Percentiles rank a stretch among this genome's conserved stretches.
Evolutionary conservation across 495 filamentous ascomycete genomes (phyloP).

Genomic region (Xylaria curta): DNA sequence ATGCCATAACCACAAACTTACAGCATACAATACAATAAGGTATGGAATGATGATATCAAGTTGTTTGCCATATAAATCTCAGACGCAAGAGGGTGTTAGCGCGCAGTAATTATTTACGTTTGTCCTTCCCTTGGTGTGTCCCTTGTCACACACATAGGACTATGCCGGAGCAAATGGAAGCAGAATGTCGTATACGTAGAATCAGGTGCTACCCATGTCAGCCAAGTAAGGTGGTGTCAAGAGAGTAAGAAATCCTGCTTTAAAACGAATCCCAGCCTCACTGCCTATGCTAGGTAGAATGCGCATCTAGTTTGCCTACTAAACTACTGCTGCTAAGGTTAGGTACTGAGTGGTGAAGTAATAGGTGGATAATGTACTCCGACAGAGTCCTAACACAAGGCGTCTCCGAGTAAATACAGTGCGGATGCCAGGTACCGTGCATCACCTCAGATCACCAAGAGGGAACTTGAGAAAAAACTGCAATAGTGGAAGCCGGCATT

Average conservation of each 20-base stretch:
- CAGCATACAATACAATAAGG: not conserved
- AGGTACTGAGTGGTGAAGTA: not conserved
- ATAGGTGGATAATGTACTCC: not conserved
- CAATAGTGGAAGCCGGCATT: slow-evolving; percentile 2
- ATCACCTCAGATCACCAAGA: not conserved
- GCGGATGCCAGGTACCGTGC: not conserved
- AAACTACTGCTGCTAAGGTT: slow-evolving; percentile 7
- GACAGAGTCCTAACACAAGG: not conserved
- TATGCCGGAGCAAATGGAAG: not conserved
- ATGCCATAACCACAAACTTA: not conserved
- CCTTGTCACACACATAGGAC: not conserved
- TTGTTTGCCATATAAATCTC: not conserved
- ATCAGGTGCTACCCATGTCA: slow-evolving; percentile 18
- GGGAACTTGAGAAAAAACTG: not conserved
- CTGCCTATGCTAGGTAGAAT: not conserved
- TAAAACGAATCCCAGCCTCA: slow-evolving; percentile 25
- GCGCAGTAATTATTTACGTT: not conserved
- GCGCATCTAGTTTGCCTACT: slow-evolving; percentile 2
- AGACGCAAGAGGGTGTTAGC: not conserved
- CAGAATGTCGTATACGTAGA: not conserved
- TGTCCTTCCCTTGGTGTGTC: not conserved
- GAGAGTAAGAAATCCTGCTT: slow-evolving; percentile 27
- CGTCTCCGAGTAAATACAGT: not conserved
- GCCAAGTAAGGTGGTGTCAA: slow-evolving; percentile 20
- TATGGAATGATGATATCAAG: not conserved